Conservation (phyloP, 2,329 filamentous ascomycete genomes). For the Cordyceps pruinosa region DNA sequence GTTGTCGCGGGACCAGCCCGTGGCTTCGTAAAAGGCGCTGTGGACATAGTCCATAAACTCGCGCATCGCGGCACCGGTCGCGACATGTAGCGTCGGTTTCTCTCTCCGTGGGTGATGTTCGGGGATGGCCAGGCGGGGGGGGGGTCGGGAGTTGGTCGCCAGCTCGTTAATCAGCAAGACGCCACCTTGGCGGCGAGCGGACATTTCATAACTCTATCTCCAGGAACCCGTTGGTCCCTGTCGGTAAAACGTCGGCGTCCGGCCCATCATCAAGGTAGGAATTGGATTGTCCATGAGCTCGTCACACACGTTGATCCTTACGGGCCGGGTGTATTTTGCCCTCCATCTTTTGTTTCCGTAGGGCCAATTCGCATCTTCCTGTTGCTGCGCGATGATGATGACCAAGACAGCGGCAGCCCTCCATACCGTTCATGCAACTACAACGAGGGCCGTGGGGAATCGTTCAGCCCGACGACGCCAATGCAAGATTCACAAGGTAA, state of each 20-base stretch:
- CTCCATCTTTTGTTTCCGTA: too few relatives aligned
- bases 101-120: background rate
- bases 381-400: too few relatives aligned
- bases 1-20: conserved; percentile 86
- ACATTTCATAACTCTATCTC: background rate
- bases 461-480: too few relatives aligned
- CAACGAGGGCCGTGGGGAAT: too few relatives aligned
- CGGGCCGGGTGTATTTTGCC: too few relatives aligned
- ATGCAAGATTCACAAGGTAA: too few relatives aligned
- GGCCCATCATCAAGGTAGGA: too few relatives aligned
- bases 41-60: conserved; percentile 98
- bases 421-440: too few relatives aligned
- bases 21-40: conserved; percentile 78
- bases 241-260: conserved; percentile 8
- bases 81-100: background rate
- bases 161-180: background rate
- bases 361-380: too few relatives aligned
- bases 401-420: too few relatives aligned
- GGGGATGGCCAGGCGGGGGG: background rate
- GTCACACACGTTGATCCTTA: too few relatives aligned
- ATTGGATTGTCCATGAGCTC: too few relatives aligned
- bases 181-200: background rate
- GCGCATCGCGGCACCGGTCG: conserved; percentile 56
- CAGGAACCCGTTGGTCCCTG: background rate
- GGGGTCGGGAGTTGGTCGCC: background rate